Base-by-base conservation (phyloP, 106 monocot species). In the Chionographis japonica region DNA sequence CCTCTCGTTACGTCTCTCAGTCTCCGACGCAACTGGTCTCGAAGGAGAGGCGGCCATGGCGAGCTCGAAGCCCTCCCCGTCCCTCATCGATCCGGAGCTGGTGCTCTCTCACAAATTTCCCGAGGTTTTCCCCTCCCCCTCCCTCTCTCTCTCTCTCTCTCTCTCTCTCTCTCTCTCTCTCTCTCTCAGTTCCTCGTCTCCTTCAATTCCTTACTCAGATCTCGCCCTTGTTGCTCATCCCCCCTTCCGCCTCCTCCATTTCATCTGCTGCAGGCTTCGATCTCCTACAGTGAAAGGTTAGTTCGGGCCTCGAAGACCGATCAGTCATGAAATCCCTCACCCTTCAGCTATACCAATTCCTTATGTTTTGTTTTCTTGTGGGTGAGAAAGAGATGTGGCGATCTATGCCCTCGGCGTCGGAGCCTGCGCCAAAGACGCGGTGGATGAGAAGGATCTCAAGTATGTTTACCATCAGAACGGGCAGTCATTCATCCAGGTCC, bases 361-460 rank as follows among this genome's bases (percentile, higher is more conserved):
- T 39, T 20, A 39, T 12, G 2, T 66, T 27, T 16, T 27, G 16
- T 65, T 59, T 50, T 19, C 43, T 46, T 20, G 5, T 57, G 56
- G 19, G n/a, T 75, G 74, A 54, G 55, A 52, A 65, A 95, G 95
- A 63, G 95, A 92, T 74, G 95, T 72, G 27, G 90, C 83, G 58
- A 63, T 92, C 4, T 98, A 98, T 68, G 93, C 92, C 2, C 89
- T 98, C 20, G 93, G 98, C 1, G 53, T 90, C 15, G 93, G 98
- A 54, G 89, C 98, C 49, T 98, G 98, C 14, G 83, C 65, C 8
- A 62, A 58, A 40, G 79, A 98, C 69, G 78, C 92, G 8, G 42
- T 93, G 52, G 92, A 98, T 74, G 87, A 79, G 73, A 83, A 85
- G 72, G 98, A 98, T 61, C 87, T 98, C 66, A 77, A 87, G 58